Conservation (phyloP, 805 yeast genomes). For the Ogataea saltuana region DNA sequence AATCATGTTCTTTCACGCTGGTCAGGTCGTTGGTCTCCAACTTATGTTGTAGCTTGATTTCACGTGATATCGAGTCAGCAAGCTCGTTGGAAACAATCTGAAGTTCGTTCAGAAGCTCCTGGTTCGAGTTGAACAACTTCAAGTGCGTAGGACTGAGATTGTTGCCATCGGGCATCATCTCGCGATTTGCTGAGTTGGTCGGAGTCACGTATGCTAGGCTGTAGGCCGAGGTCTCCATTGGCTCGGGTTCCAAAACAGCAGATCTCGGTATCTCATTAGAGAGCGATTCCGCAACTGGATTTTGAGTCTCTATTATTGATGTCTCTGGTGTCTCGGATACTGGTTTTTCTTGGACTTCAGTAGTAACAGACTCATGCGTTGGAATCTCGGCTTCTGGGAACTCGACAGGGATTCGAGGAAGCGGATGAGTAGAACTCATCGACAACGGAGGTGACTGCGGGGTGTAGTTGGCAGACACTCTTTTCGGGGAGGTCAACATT, state of each 20-base stretch:
- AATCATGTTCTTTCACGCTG: conserved; percentile 35
- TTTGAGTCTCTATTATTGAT: background rate
- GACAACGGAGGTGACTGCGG: conserved; percentile 6
- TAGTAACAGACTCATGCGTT: background rate
- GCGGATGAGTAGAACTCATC: background rate
- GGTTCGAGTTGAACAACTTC: conserved; percentile 60
- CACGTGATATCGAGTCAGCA: conserved; percentile 71
- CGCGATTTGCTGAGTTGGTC: background rate
- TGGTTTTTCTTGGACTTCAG: background rate
- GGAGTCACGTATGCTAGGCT: background rate
- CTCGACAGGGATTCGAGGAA: conserved; percentile 4
- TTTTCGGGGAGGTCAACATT: background rate
- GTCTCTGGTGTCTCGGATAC: background rate
- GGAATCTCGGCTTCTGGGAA: background rate
- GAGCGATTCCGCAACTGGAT: background rate
- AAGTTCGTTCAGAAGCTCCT: conserved; percentile 59
- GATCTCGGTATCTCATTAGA: background rate
- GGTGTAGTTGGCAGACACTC: background rate
- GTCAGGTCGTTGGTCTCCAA: conserved; percentile 23
- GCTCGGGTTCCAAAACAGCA: background rate
- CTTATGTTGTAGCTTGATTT: conserved; percentile 56
- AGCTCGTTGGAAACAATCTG: conserved; percentile 70
- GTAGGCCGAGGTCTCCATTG: background rate
- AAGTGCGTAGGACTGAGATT: conserved; percentile 58
- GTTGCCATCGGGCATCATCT: background rate